Percentiles rank a stretch among this genome's conserved stretches.
phyloP scores from a whole-genome alignment of 805 yeast genomes.

The Metschnikowia continentalis region DNA sequence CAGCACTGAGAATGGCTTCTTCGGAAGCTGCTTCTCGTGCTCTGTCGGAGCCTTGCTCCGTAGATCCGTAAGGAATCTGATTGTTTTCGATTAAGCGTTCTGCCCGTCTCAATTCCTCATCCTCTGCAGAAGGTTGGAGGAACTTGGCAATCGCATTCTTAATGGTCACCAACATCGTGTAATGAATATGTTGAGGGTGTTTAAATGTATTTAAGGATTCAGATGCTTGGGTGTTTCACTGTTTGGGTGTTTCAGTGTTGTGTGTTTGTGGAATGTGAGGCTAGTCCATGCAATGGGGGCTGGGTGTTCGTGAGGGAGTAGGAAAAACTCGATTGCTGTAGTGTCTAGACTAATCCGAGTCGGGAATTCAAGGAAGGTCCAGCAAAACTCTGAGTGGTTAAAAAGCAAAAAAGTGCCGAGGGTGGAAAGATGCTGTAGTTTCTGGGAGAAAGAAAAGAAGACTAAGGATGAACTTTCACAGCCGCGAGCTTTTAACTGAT shows the following conservation, averaged over 20 bases:
- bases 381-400: background rate
- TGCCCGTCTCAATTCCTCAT: constrained; percentile 28
- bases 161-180: constrained; percentile 17
- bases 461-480: background rate
- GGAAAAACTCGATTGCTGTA: background rate
- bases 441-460: background rate
- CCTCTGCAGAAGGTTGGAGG: constrained; percentile 19
- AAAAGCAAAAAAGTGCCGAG: background rate
- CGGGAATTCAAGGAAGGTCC: background rate
- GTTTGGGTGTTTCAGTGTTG: background rate
- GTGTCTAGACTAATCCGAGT: constrained; percentile 1
- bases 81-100: constrained; percentile 30
- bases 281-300: background rate
- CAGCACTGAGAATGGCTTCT: constrained; percentile 33
- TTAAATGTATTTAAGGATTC: background rate
- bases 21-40: constrained; percentile 34
- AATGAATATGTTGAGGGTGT: background rate
- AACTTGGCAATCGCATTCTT: constrained; percentile 33
- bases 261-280: constrained; percentile 1
- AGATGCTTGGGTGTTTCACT: too few relatives aligned
- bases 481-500: constrained; percentile 3
- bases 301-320: background rate
- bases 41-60: constrained; percentile 25
- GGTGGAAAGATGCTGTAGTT: background rate
- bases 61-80: constrained; percentile 36